phyloP scores from a whole-genome alignment of 768 basidiomycete genomes.

The Phallus indusiatus region DNA sequence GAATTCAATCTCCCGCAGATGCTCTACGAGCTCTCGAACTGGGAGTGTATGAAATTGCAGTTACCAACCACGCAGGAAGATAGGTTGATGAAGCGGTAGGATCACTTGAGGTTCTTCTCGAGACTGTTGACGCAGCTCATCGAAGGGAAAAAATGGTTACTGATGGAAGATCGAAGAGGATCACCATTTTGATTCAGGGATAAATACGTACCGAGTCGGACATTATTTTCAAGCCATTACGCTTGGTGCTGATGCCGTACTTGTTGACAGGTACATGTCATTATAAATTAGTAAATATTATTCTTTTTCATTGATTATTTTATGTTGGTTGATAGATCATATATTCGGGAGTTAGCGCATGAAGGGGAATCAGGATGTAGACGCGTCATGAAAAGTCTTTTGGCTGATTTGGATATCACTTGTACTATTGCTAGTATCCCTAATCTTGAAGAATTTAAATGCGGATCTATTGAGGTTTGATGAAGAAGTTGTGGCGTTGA shows the following conservation, averaged over 20 bases:
- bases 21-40: constrained; percentile 35
- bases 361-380: constrained; percentile 42
- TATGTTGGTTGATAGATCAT: constrained; percentile 16
- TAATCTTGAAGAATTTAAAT: neutral
- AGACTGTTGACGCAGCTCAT: constrained; percentile 41
- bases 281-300: neutral
- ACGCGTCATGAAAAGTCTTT: constrained; percentile 43
- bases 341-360: constrained; percentile 43
- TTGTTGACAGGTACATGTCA: constrained; percentile 30
- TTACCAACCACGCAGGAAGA: constrained; percentile 45
- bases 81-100: constrained; percentile 49
- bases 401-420: constrained; percentile 38
- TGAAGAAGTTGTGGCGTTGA: constrained; percentile 21
- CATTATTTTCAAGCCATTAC: constrained; percentile 51
- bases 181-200: constrained; percentile 47
- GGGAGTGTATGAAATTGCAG: constrained; percentile 46
- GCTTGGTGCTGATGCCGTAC: constrained; percentile 43
- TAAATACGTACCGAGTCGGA: constrained; percentile 41
- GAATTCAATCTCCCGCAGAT: constrained; percentile 39
- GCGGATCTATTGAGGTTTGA: constrained; percentile 17
- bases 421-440: constrained; percentile 35
- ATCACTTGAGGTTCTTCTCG: constrained; percentile 39
- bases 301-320: neutral
- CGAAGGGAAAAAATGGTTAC: constrained; percentile 26
- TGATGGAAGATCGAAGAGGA: constrained; percentile 18